These are phyloP conservation scores for Corchorus olitorius DNA, from an alignment of 345 rosid species.

Conservation along the genomic window DNA sequence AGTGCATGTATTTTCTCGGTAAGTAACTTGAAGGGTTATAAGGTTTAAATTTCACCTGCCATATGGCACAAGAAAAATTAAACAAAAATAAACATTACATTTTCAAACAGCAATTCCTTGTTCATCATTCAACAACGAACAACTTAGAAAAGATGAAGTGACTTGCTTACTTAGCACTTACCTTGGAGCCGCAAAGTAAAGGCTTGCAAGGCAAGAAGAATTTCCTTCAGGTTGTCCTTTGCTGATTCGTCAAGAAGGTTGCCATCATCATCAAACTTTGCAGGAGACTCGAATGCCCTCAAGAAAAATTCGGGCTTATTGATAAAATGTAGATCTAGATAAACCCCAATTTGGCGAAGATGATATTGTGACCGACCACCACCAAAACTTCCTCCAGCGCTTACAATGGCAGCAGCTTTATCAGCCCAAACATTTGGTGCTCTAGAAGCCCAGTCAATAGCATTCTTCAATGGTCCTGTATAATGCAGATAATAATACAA, in stretches of 20 bases:
- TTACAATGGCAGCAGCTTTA: constrained; percentile 81
- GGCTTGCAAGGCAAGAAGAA: constrained; percentile 59
- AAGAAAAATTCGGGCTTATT: constrained; percentile 80
- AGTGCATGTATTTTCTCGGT: neutral
- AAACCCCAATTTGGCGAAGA: constrained; percentile 84
- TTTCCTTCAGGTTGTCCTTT: constrained; percentile 52
- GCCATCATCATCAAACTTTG: constrained; percentile 74
- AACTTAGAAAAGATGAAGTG: neutral
- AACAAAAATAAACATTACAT: neutral
- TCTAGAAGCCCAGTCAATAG: constrained; percentile 85
- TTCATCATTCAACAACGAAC: neutral
- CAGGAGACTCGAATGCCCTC: constrained; percentile 72
- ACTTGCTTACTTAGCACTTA: constrained; percentile 20
- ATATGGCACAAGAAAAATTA: neutral
- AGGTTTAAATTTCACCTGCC: constrained; percentile 5
- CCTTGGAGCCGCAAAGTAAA: constrained; percentile 59
- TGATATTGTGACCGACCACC: constrained; percentile 72
- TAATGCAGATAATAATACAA: neutral
- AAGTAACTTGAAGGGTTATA: neutral
- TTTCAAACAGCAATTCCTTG: neutral
- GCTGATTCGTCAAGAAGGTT: constrained; percentile 56
- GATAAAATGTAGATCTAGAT: constrained; percentile 82
- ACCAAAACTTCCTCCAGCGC: constrained; percentile 64
- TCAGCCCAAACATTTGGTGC: constrained; percentile 77
- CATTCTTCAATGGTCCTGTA: constrained; percentile 82